A percentile compares a stretch with the other conserved stretches of the same genome.
phyloP scores from a whole-genome alignment of 2,329 filamentous ascomycete species.

The Neoascochyta sp. region DNA sequence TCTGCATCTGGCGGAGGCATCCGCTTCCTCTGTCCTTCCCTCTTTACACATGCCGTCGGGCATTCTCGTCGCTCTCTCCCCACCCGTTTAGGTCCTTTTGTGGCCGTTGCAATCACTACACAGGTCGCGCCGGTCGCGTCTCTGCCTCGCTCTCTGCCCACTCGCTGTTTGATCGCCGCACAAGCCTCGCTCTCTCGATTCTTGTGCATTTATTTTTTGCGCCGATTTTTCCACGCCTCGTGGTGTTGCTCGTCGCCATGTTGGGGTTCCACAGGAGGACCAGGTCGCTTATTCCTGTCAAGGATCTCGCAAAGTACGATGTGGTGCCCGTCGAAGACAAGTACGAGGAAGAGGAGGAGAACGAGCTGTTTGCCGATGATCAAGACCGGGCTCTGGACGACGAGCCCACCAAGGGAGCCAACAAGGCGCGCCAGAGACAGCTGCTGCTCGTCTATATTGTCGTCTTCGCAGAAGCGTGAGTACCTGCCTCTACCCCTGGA shows the following conservation, averaged over 20 bases:
- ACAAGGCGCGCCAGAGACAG: slow-evolving; percentile 32
- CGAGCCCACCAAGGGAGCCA: too few relatives aligned
- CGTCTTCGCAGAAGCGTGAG: slow-evolving; percentile 48
- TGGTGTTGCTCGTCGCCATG: too few relatives aligned
- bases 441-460: slow-evolving; percentile 45
- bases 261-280: slow-evolving; percentile 44
- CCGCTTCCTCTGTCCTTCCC: slow-evolving; percentile 32
- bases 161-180: too few relatives aligned
- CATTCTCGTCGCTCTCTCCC: slow-evolving; percentile 36
- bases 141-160: too few relatives aligned
- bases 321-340: slow-evolving; percentile 30
- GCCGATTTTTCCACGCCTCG: slow-evolving; percentile 14
- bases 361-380: too few relatives aligned
- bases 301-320: slow-evolving; percentile 42
- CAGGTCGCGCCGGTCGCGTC: slow-evolving; percentile 29
- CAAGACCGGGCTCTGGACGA: too few relatives aligned
- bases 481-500: slow-evolving; percentile 6
- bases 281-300: slow-evolving; percentile 44
- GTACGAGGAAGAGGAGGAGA: slow-evolving; percentile 18
- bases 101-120: slow-evolving; percentile 29
- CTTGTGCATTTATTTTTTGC: too few relatives aligned
- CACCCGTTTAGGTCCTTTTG: slow-evolving; percentile 20
- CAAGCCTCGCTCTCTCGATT: too few relatives aligned
- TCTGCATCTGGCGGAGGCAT: slow-evolving; percentile 26
- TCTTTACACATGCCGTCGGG: too few relatives aligned